phyloP scores from a whole-genome alignment of 768 basidiomycete genomes.

The Pleurotus citrinopileatus region DNA sequence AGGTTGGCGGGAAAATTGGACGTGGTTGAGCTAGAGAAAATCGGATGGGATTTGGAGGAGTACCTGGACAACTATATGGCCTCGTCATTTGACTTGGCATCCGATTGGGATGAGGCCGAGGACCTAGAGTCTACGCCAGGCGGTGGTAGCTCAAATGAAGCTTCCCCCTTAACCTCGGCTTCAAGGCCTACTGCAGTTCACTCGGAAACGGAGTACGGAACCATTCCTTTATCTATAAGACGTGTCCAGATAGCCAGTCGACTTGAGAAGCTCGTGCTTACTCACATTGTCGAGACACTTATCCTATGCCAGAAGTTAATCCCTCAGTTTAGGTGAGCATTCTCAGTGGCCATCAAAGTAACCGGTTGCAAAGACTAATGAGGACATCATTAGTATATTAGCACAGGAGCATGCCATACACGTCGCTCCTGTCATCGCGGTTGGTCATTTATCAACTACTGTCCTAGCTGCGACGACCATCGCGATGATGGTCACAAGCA shows the following conservation, averaged over 20 bases:
- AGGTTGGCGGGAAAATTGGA: neutral
- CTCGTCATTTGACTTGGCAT: neutral
- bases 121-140: neutral
- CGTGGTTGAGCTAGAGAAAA: neutral
- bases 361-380: neutral
- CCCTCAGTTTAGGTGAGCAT: neutral
- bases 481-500: slow-evolving; percentile 7
- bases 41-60: slow-evolving; percentile 1
- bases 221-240: neutral
- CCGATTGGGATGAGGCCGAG: neutral
- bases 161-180: no score
- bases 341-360: neutral
- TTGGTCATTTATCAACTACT: slow-evolving; percentile 9
- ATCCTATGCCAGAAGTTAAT: neutral
- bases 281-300: neutral
- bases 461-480: slow-evolving; percentile 9
- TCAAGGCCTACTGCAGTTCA: no score
- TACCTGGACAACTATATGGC: neutral
- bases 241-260: neutral
- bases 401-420: slow-evolving; percentile 6
- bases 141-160: no score
- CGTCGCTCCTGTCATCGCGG: slow-evolving; percentile 8
- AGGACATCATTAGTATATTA: neutral
- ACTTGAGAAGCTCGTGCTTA: neutral
- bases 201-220: neutral